Evolutionary conservation across 2,329 filamentous ascomycete species (phyloP).

Genomic region (Triangularia verruculosa): DNA sequence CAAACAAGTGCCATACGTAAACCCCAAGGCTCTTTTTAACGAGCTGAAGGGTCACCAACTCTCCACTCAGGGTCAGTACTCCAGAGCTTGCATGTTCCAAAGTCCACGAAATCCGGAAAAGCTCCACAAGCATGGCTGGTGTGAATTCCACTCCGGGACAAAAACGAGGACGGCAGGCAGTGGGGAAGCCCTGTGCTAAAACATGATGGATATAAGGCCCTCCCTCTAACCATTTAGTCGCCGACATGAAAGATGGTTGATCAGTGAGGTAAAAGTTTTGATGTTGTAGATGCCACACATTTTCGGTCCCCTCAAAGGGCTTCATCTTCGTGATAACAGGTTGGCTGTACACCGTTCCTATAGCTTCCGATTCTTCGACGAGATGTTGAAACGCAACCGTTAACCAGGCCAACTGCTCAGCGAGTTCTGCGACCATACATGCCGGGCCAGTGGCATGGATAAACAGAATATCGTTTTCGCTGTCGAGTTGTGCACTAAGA

Average conservation of each 20-base stretch:
- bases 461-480: not conserved
- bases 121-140: no score
- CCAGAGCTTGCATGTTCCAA: not conserved
- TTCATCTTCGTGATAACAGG: not conserved
- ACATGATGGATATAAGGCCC: not conserved
- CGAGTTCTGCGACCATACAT: not conserved
- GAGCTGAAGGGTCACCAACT: not conserved
- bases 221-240: not conserved
- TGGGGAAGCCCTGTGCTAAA: no score
- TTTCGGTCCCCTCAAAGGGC: not conserved
- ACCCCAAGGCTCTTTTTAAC: not conserved
- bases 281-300: not conserved
- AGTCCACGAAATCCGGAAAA: no score
- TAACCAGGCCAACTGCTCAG: constrained; percentile 8
- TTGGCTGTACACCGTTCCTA: not conserved
- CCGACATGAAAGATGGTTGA: not conserved
- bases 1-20: no score
- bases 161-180: no score
- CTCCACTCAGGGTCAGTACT: not conserved
- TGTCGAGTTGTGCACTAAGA: not conserved
- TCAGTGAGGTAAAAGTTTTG: not conserved
- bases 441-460: constrained; percentile 1
- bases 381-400: not conserved
- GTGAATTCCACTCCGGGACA: not conserved
- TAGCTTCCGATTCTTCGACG: no score